Evolutionary conservation across 1,284 basidiomycete species (phyloP), one percentile per base, ranked within the genome.

Genomic region (Apiotrichum montevideense): DNA sequence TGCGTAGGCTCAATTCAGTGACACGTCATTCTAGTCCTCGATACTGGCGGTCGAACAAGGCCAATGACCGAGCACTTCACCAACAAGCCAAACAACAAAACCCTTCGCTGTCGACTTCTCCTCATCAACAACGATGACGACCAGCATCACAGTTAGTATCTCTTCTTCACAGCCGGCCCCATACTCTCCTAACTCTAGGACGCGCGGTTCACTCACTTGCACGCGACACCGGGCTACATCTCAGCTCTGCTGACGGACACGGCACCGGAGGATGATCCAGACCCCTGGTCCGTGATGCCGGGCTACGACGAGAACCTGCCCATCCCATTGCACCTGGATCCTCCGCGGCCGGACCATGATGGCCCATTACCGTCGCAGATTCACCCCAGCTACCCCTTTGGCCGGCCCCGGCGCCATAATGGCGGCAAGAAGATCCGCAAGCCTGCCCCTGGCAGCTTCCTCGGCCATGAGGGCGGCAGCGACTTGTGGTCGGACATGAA

Each of bases 301-400:
- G 73, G 73, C 10, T 75, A 63, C 57, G 73, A 73, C 60, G 66
- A 73, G 50, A 57, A 70, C 32, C 52, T 71, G 3, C 49, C 58
- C 21, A 62, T 70, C 42, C 64, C 66, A 1, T 8, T 35, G 7
- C 49, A 63, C 43, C 67, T 66, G 41, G 66, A 68, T 43, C 69
- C 69, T 6, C 71, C 71, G 6, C 49, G 65, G 3, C 39, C 65
- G 9, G 73, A 73, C 55, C 65, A 70, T 32, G 73, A 75, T 61
- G 73, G 74, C 55, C 70, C 67, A 7, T 59, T 75, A 5, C 72
- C 73, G 6, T 65, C 60, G 44, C 65, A 64, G 44, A 35, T 73
- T 13, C 73, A 75, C 54, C 73, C 73, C 33, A 62, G 57, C 10
- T 75, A 74, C 45, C 73, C 73, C 0, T 71, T 63, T 50, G 73